Percentiles rank a stretch among this genome's conserved stretches.
Evolutionary conservation across 208 protist species (phyloP).

Genomic region (Leishmania major): DNA sequence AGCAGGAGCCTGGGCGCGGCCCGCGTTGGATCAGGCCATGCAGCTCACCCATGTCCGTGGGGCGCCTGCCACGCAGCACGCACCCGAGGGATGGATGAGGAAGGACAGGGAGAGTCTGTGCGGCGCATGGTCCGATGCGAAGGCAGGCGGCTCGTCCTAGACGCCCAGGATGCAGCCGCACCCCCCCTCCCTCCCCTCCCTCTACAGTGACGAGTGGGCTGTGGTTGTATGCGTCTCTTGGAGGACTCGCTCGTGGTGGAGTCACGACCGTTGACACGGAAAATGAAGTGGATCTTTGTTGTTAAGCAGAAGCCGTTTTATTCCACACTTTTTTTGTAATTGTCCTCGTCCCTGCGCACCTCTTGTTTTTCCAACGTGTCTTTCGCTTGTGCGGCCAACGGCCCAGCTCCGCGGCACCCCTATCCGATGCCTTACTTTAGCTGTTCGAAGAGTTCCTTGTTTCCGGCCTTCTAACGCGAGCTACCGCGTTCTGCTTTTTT

Average conservation of each 20-base stretch:
- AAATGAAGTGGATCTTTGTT: neutral
- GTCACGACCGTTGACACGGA: neutral
- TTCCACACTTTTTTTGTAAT: neutral
- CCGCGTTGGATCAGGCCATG: neutral
- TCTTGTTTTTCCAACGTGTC: neutral
- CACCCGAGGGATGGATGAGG: neutral
- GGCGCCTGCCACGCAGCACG: neutral
- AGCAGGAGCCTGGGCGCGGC: neutral
- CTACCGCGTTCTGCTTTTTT: neutral
- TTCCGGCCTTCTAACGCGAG: neutral
- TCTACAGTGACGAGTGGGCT: neutral
- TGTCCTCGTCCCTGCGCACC: neutral
- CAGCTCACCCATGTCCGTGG: neutral
- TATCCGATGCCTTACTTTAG: neutral
- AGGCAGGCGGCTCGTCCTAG: neutral
- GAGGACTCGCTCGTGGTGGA: neutral
- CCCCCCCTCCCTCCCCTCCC: too few relatives aligned
- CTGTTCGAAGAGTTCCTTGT: neutral
- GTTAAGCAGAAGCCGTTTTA: neutral
- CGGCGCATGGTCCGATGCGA: neutral
- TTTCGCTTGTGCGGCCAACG: neutral
- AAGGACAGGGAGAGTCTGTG: neutral
- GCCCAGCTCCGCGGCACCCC: too few relatives aligned
- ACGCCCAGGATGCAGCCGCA: neutral
- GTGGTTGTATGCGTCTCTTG: neutral